phyloP scores from a whole-genome alignment of 225 moss, liverwort and hornwort genomes.

The Pleurozium schreberi region DNA sequence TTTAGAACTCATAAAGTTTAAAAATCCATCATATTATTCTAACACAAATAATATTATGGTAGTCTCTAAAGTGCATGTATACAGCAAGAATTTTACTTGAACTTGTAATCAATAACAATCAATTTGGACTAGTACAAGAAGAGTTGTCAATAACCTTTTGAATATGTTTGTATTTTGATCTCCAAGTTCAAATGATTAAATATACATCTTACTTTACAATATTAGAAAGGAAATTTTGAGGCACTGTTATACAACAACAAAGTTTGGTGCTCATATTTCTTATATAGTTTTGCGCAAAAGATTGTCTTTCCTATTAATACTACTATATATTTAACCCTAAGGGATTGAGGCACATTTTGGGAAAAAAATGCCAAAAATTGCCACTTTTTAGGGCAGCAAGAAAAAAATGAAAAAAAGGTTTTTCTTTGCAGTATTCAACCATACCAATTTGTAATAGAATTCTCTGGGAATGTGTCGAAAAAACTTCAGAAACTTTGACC shows the following conservation, averaged over 20 bases:
- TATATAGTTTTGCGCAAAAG: neutral
- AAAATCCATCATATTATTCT: neutral
- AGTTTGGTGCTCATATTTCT: neutral
- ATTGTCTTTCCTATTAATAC: rapidly evolving
- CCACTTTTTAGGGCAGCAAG: too few species aligned
- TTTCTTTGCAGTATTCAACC: too few species aligned
- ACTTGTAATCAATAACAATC: neutral
- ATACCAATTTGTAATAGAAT: too few species aligned
- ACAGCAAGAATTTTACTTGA: neutral
- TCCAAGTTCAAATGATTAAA: too few species aligned
- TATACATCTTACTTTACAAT: neutral
- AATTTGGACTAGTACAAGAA: neutral
- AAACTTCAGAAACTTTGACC: too few species aligned
- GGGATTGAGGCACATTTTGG: too few species aligned
- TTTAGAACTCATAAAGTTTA: neutral
- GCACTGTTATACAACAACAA: rapidly evolving
- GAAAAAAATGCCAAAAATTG: too few species aligned
- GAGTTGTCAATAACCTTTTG: neutral
- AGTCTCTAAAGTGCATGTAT: neutral
- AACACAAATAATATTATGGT: neutral
- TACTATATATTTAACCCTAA: neutral
- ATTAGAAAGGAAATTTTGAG: neutral
- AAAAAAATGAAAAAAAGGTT: too few species aligned
- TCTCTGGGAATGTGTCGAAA: too few species aligned
- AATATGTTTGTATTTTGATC: neutral